phyloP scores from a whole-genome alignment of 352 stramenopile species.

The Globisporangium paddicum region DNA sequence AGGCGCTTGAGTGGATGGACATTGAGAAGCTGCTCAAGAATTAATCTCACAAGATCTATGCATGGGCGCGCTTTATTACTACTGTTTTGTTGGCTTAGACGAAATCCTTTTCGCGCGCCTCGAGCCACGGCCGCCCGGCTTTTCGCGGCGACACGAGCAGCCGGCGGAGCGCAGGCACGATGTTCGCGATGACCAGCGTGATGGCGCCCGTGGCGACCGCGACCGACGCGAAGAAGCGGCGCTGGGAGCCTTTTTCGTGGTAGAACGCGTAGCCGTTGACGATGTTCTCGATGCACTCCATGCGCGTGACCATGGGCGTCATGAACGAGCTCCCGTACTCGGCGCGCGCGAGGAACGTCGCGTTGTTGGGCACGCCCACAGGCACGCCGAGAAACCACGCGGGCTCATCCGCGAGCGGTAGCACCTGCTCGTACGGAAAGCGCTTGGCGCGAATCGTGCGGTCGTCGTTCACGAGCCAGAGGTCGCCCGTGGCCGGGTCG shows the following conservation, averaged over 20 bases:
- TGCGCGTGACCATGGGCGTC: conserved; percentile 60
- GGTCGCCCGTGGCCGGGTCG: conserved; percentile 21
- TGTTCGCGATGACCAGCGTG: conserved; percentile 22
- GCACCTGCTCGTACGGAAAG: conserved; percentile 59
- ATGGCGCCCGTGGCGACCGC: conserved; percentile 22
- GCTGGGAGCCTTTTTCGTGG: conserved; percentile 23
- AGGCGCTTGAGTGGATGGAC: conserved; percentile 51
- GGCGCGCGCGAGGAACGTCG: conserved; percentile 48
- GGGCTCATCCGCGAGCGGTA: conserved; percentile 38
- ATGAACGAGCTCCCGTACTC: conserved; percentile 73
- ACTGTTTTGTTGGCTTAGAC: background rate
- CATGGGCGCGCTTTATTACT: background rate
- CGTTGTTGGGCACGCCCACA: conserved; percentile 50
- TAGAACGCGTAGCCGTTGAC: conserved; percentile 76
- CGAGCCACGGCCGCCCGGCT: conserved; percentile 16
- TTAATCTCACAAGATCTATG: conserved; percentile 24
- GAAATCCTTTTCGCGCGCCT: conserved; percentile 17
- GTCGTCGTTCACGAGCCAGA: conserved; percentile 68
- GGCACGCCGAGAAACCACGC: conserved; percentile 49
- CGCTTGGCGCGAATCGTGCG: conserved; percentile 63
- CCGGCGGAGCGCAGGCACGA: conserved; percentile 21
- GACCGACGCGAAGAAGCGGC: conserved; percentile 21
- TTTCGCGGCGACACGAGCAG: conserved; percentile 20
- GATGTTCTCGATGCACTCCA: conserved; percentile 82
- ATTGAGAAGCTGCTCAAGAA: conserved; percentile 56